A percentile compares a stretch with the other conserved stretches of the same genome.
phyloP scores from a whole-genome alignment of 2,329 filamentous ascomycete species.

The Aureobasidium lini region DNA sequence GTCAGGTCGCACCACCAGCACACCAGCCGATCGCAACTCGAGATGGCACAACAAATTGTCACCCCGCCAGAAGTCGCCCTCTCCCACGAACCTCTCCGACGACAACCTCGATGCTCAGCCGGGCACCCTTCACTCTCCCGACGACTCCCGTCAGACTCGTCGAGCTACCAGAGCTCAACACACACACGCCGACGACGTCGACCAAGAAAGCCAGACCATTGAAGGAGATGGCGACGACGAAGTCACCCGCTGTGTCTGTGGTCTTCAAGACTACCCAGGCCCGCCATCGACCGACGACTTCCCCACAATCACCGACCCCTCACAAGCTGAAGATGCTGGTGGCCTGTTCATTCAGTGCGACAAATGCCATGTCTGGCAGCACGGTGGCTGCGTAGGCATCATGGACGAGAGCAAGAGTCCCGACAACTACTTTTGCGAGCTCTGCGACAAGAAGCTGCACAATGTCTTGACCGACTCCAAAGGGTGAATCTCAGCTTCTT shows the following conservation, averaged over 20 bases:
- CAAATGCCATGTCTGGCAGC: constrained; percentile 96
- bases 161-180: constrained; percentile 72
- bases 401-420: constrained; percentile 89
- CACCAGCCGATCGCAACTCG: constrained; percentile 55
- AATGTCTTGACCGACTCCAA: constrained; percentile 71
- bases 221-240: constrained; percentile 68
- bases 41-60: constrained; percentile 64
- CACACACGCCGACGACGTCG: constrained; percentile 48
- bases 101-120: constrained; percentile 41
- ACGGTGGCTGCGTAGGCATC: constrained; percentile 94
- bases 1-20: constrained; percentile 11
- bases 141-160: constrained; percentile 64
- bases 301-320: constrained; percentile 34
- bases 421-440: constrained; percentile 96
- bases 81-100: constrained; percentile 63
- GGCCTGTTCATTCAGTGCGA: constrained; percentile 98
- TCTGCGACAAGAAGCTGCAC: constrained; percentile 87
- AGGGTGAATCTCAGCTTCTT: constrained; percentile 57
- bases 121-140: constrained; percentile 39
- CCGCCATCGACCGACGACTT: constrained; percentile 52
- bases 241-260: constrained; percentile 90
- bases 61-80: constrained; percentile 68
- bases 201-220: constrained; percentile 36
- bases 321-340: constrained; percentile 74
- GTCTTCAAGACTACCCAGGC: constrained; percentile 89